Evolutionary conservation across 164 flowering plant species (phyloP).

Genomic region (Chimonanthus salicifolius): DNA sequence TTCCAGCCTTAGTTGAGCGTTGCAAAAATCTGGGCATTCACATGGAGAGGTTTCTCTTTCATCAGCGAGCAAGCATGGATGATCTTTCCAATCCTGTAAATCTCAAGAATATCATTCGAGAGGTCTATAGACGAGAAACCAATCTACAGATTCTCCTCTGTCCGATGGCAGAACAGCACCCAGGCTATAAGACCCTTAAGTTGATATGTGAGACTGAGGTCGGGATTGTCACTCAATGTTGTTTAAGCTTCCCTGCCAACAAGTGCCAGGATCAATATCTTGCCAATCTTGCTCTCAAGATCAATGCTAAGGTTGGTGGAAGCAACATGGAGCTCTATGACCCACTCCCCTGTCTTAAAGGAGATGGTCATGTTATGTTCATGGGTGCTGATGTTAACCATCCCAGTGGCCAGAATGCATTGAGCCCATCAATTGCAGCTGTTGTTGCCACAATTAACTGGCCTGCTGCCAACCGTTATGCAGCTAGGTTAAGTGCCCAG

Average conservation of each 20-base stretch:
- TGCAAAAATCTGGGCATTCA: constrained; percentile 35
- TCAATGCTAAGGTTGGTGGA: constrained; percentile 86
- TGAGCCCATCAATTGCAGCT: constrained; percentile 72
- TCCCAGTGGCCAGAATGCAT: constrained; percentile 36
- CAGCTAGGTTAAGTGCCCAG: constrained; percentile 50
- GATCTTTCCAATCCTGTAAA: constrained; percentile 17
- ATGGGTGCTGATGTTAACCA: constrained; percentile 91
- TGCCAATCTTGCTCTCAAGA: constrained; percentile 71
- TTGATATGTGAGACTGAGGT: constrained; percentile 61
- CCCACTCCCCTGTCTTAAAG: constrained; percentile 36
- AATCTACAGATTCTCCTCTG: constrained; percentile 57
- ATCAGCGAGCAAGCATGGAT: constrained; percentile 23
- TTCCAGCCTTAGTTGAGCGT: constrained; percentile 23
- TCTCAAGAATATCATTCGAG: constrained; percentile 30
- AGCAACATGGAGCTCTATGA: constrained; percentile 58
- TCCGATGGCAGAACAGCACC: constrained; percentile 47
- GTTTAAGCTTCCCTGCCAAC: constrained; percentile 36
- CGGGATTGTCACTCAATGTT: constrained; percentile 76
- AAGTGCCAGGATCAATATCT: constrained; percentile 37
- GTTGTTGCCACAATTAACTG: constrained; percentile 73
- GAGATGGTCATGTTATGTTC: constrained; percentile 51
- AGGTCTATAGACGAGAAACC: constrained; percentile 6
- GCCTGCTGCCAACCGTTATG: constrained; percentile 78
- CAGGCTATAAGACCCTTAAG: constrained; percentile 70
- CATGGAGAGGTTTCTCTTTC: constrained; percentile 31